Conservation (phyloP, 768 basidiomycete species). For the Hygrophoropsis aurantiaca region DNA sequence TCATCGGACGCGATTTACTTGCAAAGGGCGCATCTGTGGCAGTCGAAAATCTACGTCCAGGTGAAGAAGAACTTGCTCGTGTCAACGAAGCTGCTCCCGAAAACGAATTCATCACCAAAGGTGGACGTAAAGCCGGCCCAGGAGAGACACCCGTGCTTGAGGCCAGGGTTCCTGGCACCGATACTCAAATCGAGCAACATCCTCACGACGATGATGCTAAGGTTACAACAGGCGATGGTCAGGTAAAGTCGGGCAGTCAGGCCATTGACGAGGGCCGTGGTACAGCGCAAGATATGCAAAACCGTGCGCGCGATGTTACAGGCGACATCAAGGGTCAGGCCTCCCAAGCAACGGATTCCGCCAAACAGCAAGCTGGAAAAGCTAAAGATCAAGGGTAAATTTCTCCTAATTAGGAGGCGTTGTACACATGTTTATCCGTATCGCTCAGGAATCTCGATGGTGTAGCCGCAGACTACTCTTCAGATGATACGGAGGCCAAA, state of each 20-base stretch:
- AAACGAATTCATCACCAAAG: slow-evolving; percentile 60
- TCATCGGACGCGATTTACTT: slow-evolving; percentile 83
- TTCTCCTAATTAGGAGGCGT: too few species aligned
- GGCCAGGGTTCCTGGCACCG: slow-evolving; percentile 44
- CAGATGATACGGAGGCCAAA: slow-evolving; percentile 36
- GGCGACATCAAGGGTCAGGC: slow-evolving; percentile 10
- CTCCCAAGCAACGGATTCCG: slow-evolving; percentile 1
- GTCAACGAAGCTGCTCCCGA: slow-evolving; percentile 71
- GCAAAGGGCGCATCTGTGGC: slow-evolving; percentile 71
- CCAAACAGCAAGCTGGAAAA: slow-evolving; percentile 7
- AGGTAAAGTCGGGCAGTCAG: slow-evolving; percentile 29
- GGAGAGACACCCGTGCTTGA: slow-evolving; percentile 50
- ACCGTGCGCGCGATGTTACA: slow-evolving; percentile 3
- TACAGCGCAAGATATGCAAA: slow-evolving; percentile 13
- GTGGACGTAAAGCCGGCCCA: slow-evolving; percentile 39
- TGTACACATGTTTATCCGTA: slow-evolving; percentile 1
- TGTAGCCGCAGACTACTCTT: slow-evolving; percentile 2
- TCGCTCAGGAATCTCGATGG: slow-evolving; percentile 26
- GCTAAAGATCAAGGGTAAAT: slow-evolving; percentile 11
- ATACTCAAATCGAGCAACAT: slow-evolving; percentile 46
- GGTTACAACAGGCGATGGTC: slow-evolving; percentile 31
- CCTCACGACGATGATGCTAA: slow-evolving; percentile 47
- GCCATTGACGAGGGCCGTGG: slow-evolving; percentile 15
- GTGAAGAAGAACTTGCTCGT: slow-evolving; percentile 54
- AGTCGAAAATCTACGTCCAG: slow-evolving; percentile 67